Base-by-base conservation (phyloP, 768 basidiomycete species). In the Hypsizygus marmoreus region DNA sequence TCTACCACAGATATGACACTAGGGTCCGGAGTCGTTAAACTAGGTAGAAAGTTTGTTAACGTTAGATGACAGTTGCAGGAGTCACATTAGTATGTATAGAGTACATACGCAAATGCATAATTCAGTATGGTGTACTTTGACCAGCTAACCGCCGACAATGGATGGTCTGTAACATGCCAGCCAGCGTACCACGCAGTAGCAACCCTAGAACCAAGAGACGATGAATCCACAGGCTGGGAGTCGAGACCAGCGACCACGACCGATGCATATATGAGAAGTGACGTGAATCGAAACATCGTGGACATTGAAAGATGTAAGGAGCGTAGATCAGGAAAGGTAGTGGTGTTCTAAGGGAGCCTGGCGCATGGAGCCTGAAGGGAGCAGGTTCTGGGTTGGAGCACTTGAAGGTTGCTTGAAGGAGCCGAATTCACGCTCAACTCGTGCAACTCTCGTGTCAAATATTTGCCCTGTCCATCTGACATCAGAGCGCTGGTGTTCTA, bases 81-180 rank as follows among this genome's bases (percentile, higher is more conserved):
- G n/a, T n/a, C n/a, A n/a, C n/a, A n/a, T n/a, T 29, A 23, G 35
- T 13, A 38, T 35, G 22, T 24, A 17, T n/a, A n/a, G n/a, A 36
- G 31, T 7, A 68, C 78, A 68, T 54, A 84, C 83, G 74, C 83
- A 51, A 85, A 84, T 32, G 82, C 74, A 62, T 82, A 85, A 22
- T 70, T 75, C 64, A 84, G 56, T 35, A 77, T 68, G 5, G 72
- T 78, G 51, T 80, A 79, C 51, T 77, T 78, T 8, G 64, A 64
- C 77, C 76, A 79, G 45, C 67, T 69, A n/a, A 80, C 64, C 23
- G 67, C 52, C 30, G 69, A 58, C 42, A 76, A 61, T 8, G 76
- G 70, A 53, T 73, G 72, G 47, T 72, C 69, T 13, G 53, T 40
- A 12, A 62, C 64, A 51, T 75, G 69, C 75, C 69, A 75, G 26